phyloP scores from a whole-genome alignment of 106 monocot genomes.

The Dioscorea alata region DNA sequence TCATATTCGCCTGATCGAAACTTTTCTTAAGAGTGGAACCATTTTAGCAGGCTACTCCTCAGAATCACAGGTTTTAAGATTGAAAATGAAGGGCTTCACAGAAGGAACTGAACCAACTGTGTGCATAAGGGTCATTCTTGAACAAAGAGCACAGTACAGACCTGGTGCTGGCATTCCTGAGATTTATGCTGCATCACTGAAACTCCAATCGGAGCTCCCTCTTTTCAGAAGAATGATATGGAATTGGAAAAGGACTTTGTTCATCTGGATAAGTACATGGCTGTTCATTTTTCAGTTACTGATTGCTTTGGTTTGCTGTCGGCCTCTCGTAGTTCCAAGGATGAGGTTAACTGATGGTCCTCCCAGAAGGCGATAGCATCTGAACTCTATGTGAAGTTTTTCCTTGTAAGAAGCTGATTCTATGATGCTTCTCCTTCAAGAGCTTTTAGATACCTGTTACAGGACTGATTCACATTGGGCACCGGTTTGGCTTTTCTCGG shows the following conservation, averaged over 20 bases:
- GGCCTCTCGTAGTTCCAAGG: slow-evolving; percentile 30
- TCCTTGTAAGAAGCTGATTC: too few relatives aligned
- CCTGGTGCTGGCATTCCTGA: slow-evolving; percentile 43
- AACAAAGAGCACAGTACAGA: slow-evolving; percentile 32
- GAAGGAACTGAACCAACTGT: slow-evolving; percentile 19
- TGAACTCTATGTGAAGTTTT: neutral
- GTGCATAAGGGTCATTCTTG: slow-evolving; percentile 17
- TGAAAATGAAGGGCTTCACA: slow-evolving; percentile 24
- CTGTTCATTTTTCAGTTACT: slow-evolving; percentile 25
- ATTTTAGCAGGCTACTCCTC: slow-evolving; percentile 31
- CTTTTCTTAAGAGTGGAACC: slow-evolving; percentile 20
- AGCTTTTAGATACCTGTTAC: too few relatives aligned
- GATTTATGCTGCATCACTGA: slow-evolving; percentile 38
- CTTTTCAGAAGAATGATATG: slow-evolving; percentile 27
- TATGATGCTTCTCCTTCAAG: too few relatives aligned
- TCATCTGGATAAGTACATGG: slow-evolving; percentile 32
- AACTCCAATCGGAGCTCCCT: slow-evolving; percentile 40
- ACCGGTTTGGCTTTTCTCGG: too few relatives aligned
- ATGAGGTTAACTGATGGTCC: slow-evolving; percentile 2
- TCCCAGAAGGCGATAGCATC: slow-evolving; percentile 5
- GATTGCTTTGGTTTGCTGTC: slow-evolving; percentile 29
- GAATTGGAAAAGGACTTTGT: slow-evolving; percentile 44
- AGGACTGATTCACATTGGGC: too few relatives aligned
- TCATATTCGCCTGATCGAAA: slow-evolving; percentile 21
- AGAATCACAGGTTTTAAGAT: slow-evolving; percentile 28